These are phyloP conservation scores for Boletus austroedulis DNA, from an alignment of 1,284 basidiomycete species.

Conservation along the genomic window DNA sequence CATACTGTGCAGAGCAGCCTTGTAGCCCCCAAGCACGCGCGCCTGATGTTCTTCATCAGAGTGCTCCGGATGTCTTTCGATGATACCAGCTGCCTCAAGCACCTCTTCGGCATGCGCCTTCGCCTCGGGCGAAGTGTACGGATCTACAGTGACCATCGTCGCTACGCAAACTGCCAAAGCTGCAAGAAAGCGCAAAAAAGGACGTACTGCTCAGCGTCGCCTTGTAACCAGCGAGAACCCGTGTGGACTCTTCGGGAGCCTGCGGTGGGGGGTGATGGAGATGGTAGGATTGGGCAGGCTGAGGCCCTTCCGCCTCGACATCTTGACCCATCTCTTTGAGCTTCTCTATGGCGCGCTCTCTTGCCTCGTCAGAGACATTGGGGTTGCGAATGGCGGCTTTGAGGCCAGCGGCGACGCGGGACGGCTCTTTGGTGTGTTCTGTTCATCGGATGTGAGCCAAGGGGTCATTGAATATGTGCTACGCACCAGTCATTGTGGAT, in stretches of 20 bases:
- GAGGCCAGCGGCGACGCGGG: conserved; percentile 49
- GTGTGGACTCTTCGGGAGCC: conserved; percentile 27
- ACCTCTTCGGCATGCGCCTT: conserved; percentile 50
- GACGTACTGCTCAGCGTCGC: conserved; percentile 48
- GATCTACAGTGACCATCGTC: conserved; percentile 28
- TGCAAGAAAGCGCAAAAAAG: neutral
- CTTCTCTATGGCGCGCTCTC: conserved; percentile 43
- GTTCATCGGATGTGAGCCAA: neutral
- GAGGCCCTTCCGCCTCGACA: conserved; percentile 12
- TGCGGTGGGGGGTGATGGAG: too few relatives aligned
- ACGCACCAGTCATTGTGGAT: conserved; percentile 28
- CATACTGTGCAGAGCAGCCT: conserved; percentile 47
- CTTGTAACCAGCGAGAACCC: conserved; percentile 50
- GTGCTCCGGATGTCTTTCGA: conserved; percentile 29
- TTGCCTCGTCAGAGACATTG: conserved; percentile 51
- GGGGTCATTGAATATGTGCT: neutral
- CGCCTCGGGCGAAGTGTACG: conserved; percentile 44
- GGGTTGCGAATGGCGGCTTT: conserved; percentile 56
- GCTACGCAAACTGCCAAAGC: neutral
- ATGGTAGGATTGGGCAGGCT: conserved; percentile 1
- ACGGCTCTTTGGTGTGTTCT: conserved; percentile 37
- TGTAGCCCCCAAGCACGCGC: conserved; percentile 47
- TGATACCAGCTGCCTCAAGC: conserved; percentile 38
- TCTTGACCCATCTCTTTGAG: conserved; percentile 42
- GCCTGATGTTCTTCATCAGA: conserved; percentile 41